Evolutionary conservation across 768 basidiomycete genomes (phyloP).

Genomic region (Phlegmacium glaucopus): DNA sequence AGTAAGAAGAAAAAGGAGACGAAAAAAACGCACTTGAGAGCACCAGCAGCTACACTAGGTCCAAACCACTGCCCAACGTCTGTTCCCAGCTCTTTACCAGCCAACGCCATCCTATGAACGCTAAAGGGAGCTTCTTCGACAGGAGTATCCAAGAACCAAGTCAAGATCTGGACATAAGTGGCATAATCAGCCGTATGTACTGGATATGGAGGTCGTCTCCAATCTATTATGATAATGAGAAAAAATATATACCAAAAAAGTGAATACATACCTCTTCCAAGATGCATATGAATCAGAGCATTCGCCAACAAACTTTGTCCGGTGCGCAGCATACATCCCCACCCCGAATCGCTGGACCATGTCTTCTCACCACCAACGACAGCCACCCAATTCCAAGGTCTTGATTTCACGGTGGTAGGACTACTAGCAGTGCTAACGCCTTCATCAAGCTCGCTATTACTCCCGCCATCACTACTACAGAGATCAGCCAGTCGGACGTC

Average conservation of each 20-base stretch:
- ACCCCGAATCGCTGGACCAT: slow-evolving; percentile 43
- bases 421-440: slow-evolving; percentile 20
- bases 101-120: slow-evolving; percentile 93
- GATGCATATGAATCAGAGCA: slow-evolving; percentile 51
- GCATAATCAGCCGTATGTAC: slow-evolving; percentile 66
- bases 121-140: slow-evolving; percentile 84
- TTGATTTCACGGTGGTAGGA: slow-evolving; percentile 38
- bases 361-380: slow-evolving; percentile 57
- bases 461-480: slow-evolving; percentile 16
- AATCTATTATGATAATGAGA: slow-evolving; percentile 48
- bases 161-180: slow-evolving; percentile 85
- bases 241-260: slow-evolving; percentile 1
- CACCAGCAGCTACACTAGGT: slow-evolving; percentile 95
- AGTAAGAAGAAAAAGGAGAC: neutral
- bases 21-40: slow-evolving; percentile 65
- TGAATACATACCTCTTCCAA: slow-evolving; percentile 45
- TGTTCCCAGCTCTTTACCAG: slow-evolving; percentile 92
- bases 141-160: slow-evolving; percentile 95
- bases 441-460: no score
- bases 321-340: slow-evolving; percentile 38
- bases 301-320: slow-evolving; percentile 35
- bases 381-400: slow-evolving; percentile 57
- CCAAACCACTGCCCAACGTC: slow-evolving; percentile 99
- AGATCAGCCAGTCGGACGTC: slow-evolving; percentile 47
- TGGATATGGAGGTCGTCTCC: slow-evolving; percentile 71